Percentiles rank a stretch among this genome's conserved stretches.
These are phyloP conservation scores for Colletotrichum magnum DNA, from an alignment of 2,329 filamentous ascomycete genomes.

Conservation along the genomic window DNA sequence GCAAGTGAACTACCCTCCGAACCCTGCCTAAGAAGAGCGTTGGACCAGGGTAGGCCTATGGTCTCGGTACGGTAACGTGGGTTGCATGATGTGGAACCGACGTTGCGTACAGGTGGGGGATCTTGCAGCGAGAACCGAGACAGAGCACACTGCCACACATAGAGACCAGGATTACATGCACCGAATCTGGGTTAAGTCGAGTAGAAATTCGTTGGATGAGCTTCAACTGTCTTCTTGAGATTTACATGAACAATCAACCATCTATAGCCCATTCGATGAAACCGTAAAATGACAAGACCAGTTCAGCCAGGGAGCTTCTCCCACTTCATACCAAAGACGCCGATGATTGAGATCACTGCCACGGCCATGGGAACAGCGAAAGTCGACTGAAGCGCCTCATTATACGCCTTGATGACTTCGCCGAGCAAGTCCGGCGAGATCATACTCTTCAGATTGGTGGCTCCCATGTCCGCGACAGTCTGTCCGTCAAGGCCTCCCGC, in stretches of 20 bases:
- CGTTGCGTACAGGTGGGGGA: no score
- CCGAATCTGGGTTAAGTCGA: no score
- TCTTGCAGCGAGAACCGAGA: no score
- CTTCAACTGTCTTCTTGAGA: no score
- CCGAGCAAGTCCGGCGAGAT: conserved; percentile 63
- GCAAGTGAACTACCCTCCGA: not conserved
- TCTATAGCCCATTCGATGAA: not conserved
- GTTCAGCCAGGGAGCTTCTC: conserved; percentile 24
- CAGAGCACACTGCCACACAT: no score
- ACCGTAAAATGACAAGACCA: not conserved
- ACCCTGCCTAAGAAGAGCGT: no score
- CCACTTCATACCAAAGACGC: conserved; percentile 35
- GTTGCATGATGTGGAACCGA: no score
- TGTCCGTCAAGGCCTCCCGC: conserved; percentile 22
- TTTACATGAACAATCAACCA: not conserved
- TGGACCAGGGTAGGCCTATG: no score
- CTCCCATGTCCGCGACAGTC: conserved; percentile 58
- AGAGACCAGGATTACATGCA: no score
- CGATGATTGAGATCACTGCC: conserved; percentile 26
- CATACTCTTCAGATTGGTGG: conserved; percentile 68
- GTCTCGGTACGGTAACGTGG: no score
- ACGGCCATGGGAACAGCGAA: conserved; percentile 69
- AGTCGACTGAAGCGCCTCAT: conserved; percentile 72
- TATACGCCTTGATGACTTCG: conserved; percentile 73
- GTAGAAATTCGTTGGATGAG: no score